Conservation (phyloP, 371 early-diverging fungal species). For the Chytridiales sp. region DNA sequence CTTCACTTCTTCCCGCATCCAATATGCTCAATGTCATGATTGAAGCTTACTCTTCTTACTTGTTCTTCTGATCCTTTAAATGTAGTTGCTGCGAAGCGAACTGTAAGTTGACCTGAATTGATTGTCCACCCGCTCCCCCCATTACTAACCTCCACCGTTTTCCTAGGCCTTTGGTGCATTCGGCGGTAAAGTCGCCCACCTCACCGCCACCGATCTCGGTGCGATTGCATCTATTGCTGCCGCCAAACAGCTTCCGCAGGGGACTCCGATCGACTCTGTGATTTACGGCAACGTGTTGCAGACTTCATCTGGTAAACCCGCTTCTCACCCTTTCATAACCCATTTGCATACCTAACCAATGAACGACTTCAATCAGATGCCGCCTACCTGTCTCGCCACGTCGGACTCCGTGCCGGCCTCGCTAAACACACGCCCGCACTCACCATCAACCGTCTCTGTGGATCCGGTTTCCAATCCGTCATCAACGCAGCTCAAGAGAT, state of each 20-base stretch:
- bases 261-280: constrained; percentile 78
- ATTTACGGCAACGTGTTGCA: constrained; percentile 95
- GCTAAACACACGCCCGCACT: constrained; percentile 78
- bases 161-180: constrained; percentile 80
- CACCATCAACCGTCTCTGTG: constrained; percentile 94
- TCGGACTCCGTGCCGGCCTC: constrained; percentile 84
- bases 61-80: neutral
- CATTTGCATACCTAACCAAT: neutral
- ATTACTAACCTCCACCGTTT: neutral
- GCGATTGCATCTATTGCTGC: constrained; percentile 90
- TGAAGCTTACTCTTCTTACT: neutral
- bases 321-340: neutral
- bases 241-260: constrained; percentile 68
- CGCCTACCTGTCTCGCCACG: constrained; percentile 89
- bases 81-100: constrained; percentile 49
- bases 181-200: constrained; percentile 78
- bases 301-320: constrained; percentile 54
- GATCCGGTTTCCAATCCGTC: constrained; percentile 93
- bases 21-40: neutral
- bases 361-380: constrained; percentile 48
- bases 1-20: neutral
- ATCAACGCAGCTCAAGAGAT: constrained; percentile 93
- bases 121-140: neutral
- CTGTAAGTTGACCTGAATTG: constrained; percentile 23
- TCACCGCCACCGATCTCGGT: constrained; percentile 89